Base-by-base conservation (phyloP, 352 stramenopile genomes). In the Globisporangium cystogenes region DNA sequence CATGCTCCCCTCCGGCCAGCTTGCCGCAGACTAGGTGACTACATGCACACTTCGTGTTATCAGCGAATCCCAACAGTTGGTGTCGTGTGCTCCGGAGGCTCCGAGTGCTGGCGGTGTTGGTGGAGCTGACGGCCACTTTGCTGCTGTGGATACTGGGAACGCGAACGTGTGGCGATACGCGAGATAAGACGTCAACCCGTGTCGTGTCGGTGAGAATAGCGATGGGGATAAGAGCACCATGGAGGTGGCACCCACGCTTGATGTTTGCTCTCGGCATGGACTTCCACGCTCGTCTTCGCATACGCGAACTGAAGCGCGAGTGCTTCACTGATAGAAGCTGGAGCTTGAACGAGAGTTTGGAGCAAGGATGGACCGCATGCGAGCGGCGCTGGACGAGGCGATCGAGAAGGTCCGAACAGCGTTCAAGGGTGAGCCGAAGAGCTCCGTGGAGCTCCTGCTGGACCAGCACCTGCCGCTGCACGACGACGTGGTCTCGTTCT, bases 401-500 rank as follows among this genome's bases (percentile, higher is more conserved):
- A 67, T 83, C 18, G 70, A 83, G 43, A 80, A 82, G 45, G 65
- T 87, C 51, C 85, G 86, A 56, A 62, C 67, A 52, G 72, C 62
- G 15, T 56, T 88, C 44, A 61, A 74, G 36, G 72, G 72, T 12
- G 73, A 87, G 48, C 64, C 72, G 15, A 84, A 77, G 60, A 78
- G 69, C 16, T 78, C 72, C 21, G 78, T 83, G 21, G 74, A 90
- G 60, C 60, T 82, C 15, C 42, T 87, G 21, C 54, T 90, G 39
- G 71, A 90, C 46, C 61, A 86, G 50, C 59, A 90, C 52, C 51
- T 88, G 16, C 70, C 73, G 15, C 49, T 87, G 7, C 65, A 86
- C 20, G 72, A 80, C n/a, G 63, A 76, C 0, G n/a, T 67, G 1
- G 26, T 85, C 31, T 65, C 64, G 48, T 82, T 86, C 29, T 68